These are phyloP conservation scores for Leptographium wingfieldii DNA, from an alignment of 2,329 filamentous ascomycete genomes.

Conservation along the genomic window DNA sequence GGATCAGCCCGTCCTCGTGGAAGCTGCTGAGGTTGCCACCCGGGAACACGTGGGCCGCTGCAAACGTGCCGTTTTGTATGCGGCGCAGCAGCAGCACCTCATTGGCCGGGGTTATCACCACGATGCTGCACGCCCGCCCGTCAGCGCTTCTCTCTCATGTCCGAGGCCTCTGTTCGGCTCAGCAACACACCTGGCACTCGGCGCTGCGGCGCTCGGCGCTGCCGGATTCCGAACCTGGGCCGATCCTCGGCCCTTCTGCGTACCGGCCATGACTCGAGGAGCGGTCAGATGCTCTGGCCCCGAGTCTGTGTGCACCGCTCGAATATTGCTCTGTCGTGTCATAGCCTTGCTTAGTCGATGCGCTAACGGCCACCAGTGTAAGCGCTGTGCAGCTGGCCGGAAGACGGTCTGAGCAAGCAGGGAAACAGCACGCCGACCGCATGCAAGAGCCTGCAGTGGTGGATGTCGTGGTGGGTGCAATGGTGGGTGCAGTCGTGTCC, in stretches of 20 bases:
- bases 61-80: constrained; percentile 69
- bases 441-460: too few relatives aligned
- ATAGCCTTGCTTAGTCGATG: too few relatives aligned
- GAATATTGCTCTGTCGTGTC: too few relatives aligned
- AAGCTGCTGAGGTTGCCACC: constrained; percentile 70
- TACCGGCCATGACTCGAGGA: not conserved
- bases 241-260: not conserved
- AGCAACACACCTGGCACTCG: constrained; percentile 6
- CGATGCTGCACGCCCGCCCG: constrained; percentile 44
- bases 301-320: too few relatives aligned
- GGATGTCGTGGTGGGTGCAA: too few relatives aligned
- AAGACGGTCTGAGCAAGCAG: too few relatives aligned
- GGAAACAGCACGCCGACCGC: too few relatives aligned
- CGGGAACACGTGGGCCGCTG: constrained; percentile 90
- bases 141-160: not conserved
- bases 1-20: constrained; percentile 54
- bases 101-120: constrained; percentile 76
- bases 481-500: too few relatives aligned
- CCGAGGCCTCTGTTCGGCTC: not conserved
- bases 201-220: not conserved
- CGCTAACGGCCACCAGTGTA: too few relatives aligned
- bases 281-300: too few relatives aligned
- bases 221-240: not conserved
- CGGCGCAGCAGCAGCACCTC: constrained; percentile 81
- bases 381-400: too few relatives aligned